Evolutionary conservation across 2,329 filamentous ascomycete species (phyloP).

Genomic region (Didymella glomerata): DNA sequence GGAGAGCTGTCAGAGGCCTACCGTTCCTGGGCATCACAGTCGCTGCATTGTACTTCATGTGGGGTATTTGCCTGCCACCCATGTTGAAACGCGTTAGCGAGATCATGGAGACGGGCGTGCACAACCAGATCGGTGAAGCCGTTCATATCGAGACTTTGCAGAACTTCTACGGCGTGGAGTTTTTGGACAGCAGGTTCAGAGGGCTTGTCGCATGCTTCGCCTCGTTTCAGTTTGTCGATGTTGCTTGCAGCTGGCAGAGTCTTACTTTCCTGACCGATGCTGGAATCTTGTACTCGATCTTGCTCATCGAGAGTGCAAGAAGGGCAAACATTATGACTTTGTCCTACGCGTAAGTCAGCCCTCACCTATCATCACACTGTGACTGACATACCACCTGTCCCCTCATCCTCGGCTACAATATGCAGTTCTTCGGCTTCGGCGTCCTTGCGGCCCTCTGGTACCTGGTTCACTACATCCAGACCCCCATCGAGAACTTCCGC

Average conservation of each 20-base stretch:
- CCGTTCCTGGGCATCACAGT: slow-evolving; percentile 22
- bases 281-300: slow-evolving; percentile 21
- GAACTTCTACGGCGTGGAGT: slow-evolving; percentile 23
- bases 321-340: slow-evolving; percentile 23
- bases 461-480: slow-evolving; percentile 25
- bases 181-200: slow-evolving; percentile 23
- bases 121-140: slow-evolving; percentile 19
- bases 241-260: slow-evolving; percentile 22
- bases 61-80: slow-evolving; percentile 5
- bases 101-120: slow-evolving; percentile 16
- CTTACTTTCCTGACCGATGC: slow-evolving; percentile 25
- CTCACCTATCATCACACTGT: too few species aligned
- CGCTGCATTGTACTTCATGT: slow-evolving; percentile 22
- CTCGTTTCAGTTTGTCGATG: slow-evolving; percentile 25
- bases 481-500: slow-evolving; percentile 26
- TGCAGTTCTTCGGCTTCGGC: slow-evolving; percentile 23
- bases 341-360: slow-evolving; percentile 14
- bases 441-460: slow-evolving; percentile 24
- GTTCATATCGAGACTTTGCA: slow-evolving; percentile 11
- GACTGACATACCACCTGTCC: slow-evolving; percentile 13
- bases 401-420: slow-evolving; percentile 24
- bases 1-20: slow-evolving; percentile 19
- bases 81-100: slow-evolving; percentile 8
- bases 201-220: slow-evolving; percentile 22
- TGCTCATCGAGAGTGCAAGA: slow-evolving; percentile 26